Base-by-base conservation (phyloP, 1,139 yeast species). In the Meyerozyma carpophila region DNA sequence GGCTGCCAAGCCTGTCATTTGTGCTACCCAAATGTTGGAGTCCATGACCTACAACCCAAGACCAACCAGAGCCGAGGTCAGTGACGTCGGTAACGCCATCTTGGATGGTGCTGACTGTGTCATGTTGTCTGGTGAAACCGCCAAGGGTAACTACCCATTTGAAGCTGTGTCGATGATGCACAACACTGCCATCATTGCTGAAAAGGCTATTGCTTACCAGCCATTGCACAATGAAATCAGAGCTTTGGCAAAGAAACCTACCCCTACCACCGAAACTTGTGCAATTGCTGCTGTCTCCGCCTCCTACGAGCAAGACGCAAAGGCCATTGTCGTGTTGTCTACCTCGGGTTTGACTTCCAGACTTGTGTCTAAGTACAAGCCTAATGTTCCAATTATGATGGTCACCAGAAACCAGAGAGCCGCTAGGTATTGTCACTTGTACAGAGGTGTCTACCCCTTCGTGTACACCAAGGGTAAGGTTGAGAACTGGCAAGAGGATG, bases 71-170 rank as follows among this genome's bases (percentile, higher is more conserved):
- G 99, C 99, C 58, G 99, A 93, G 77, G 98, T 93, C 52, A 85
- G 96, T 45, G 99, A 93, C 71, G 98, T 94, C 53, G 98, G 98
- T 75, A 93, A 93, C 72, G 98, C 98, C 58, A 86, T 94, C 59
- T 82, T 93, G 67, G 99, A 93, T 66, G 99, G 99, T 75, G 97
- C 98, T 62, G 99, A 93, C 78, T 93, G 98, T 85, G 96, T 91
- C 66, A 93, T 93, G 98, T 82, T 93, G 70, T 87, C 96, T 45
- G 98, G 98, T 68, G 99, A 93, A 77, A 93, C 99, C 58, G 98
- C 99, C 63, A 93, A 94, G 83, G 99, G 99, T 78, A 80, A 82
- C 77, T 93, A 93, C 77, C 98, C 99, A 66, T 70, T 83, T 53
- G 95, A 93, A 78, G 96, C 98, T 50, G 99, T 93, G 53, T 79